Conservation (phyloP, 2,329 filamentous ascomycete genomes). For the Cordyceps sp. region DNA sequence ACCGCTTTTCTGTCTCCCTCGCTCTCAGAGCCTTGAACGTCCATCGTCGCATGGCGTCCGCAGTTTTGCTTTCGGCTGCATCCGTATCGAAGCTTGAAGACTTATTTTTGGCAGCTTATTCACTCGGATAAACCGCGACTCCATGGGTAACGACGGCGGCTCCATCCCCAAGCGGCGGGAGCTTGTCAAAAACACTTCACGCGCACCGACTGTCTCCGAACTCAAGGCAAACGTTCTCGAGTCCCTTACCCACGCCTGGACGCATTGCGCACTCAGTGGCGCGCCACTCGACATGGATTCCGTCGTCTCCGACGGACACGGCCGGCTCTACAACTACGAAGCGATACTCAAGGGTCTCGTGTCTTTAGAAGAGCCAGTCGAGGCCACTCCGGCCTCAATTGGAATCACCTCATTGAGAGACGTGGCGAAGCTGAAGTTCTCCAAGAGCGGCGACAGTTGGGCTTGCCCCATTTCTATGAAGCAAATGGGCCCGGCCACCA, state of each 20-base stretch:
- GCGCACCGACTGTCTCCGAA: constrained; percentile 65
- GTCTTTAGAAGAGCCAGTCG: constrained; percentile 41
- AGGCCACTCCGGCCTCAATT: constrained; percentile 25
- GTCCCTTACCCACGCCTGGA: constrained; percentile 74
- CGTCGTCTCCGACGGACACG: constrained; percentile 70
- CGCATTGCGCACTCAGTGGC: constrained; percentile 72
- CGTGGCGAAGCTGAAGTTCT: constrained; percentile 70
- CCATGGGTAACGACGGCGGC: constrained; percentile 95
- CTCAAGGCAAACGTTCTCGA: constrained; percentile 79
- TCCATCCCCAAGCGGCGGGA: constrained; percentile 92
- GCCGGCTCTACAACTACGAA: constrained; percentile 90
- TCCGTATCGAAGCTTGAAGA: too few relatives aligned
- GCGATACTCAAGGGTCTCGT: constrained; percentile 52
- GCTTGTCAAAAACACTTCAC: constrained; percentile 85
- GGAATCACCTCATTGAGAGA: constrained; percentile 72
- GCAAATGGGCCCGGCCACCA: constrained; percentile 61
- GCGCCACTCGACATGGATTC: constrained; percentile 51
- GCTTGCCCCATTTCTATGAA: constrained; percentile 81
- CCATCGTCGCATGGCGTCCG: too few relatives aligned
- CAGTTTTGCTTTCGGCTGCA: too few relatives aligned
- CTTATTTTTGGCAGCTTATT: too few relatives aligned
- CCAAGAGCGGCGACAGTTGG: constrained; percentile 37
- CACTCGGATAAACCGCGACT: too few relatives aligned
- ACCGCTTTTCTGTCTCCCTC: too few relatives aligned
- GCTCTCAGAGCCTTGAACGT: too few relatives aligned